These are phyloP conservation scores for Halteria grandinella DNA, from an alignment of 73 alveolate species.

Conservation along the genomic window DNA sequence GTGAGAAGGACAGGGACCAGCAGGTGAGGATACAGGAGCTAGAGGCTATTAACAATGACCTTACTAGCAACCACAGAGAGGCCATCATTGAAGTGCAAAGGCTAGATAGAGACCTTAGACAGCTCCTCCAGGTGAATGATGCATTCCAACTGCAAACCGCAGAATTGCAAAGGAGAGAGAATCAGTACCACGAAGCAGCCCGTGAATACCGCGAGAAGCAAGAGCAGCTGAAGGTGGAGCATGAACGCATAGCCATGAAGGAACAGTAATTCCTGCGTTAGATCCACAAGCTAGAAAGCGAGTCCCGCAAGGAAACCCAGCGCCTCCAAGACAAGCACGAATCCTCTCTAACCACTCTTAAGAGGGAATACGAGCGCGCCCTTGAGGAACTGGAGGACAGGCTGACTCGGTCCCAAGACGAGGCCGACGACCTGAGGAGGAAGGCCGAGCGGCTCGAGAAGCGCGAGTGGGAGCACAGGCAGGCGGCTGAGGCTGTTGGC, in stretches of 20 bases:
- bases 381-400: conserved; percentile 58
- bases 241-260: conserved; percentile 59
- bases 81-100: conserved; percentile 27
- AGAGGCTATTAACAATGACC: conserved; percentile 37
- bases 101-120: conserved; percentile 39
- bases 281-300: conserved; percentile 38
- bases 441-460: conserved; percentile 29
- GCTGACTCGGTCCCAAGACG: conserved; percentile 23
- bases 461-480: conserved; percentile 13
- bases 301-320: conserved; percentile 19
- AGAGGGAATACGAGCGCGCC: conserved; percentile 30
- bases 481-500: conserved; percentile 4
- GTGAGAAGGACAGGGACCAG: conserved; percentile 43
- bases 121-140: conserved; percentile 39
- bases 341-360: neutral
- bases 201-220: conserved; percentile 55
- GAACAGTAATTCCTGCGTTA: conserved; percentile 58
- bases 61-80: conserved; percentile 8
- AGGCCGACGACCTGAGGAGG: conserved; percentile 42
- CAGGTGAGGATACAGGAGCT: neutral
- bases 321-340: conserved; percentile 60
- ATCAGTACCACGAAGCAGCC: conserved; percentile 22
- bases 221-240: conserved; percentile 55
- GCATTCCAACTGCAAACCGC: conserved; percentile 31
- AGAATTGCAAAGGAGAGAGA: conserved; percentile 46